These are phyloP conservation scores for Nicotiana tabacum DNA, from an alignment of 257 asterid genomes.

Conservation along the genomic window DNA sequence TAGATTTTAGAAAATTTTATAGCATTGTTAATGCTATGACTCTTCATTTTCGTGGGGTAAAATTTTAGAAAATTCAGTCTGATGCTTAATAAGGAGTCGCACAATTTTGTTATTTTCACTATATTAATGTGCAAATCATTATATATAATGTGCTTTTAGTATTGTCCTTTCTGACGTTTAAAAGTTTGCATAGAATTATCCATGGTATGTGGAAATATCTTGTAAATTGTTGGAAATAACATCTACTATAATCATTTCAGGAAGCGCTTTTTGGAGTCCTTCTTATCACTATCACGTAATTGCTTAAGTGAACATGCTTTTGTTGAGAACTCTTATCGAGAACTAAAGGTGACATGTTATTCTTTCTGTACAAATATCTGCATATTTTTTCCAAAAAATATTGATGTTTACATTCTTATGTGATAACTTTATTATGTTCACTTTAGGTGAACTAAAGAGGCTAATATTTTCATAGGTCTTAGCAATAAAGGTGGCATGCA, in stretches of 20 bases:
- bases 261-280: slow-evolving; percentile 59
- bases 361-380: slow-evolving; percentile 3
- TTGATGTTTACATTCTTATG: not conserved
- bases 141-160: not conserved
- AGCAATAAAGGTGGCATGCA: not conserved
- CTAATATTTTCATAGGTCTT: not conserved
- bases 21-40: not conserved
- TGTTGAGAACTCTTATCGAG: slow-evolving; percentile 43
- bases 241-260: slow-evolving; percentile 23
- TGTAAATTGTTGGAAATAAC: not conserved
- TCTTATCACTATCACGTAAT: slow-evolving; percentile 37
- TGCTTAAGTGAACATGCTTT: slow-evolving; percentile 18
- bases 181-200: not conserved
- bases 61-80: not conserved
- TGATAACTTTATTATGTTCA: not conserved
- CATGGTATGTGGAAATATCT: not conserved
- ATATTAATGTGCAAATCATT: not conserved
- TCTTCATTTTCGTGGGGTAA: not conserved
- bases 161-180: not conserved
- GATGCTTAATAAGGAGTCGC: not conserved
- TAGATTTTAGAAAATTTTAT: slow-evolving; percentile 1
- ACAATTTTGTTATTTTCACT: not conserved
- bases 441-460: not conserved
- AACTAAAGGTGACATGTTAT: slow-evolving; percentile 55
- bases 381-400: not conserved